Evolutionary conservation across 2,329 filamentous ascomycete genomes (phyloP).

Genomic region (Amphichorda felina): DNA sequence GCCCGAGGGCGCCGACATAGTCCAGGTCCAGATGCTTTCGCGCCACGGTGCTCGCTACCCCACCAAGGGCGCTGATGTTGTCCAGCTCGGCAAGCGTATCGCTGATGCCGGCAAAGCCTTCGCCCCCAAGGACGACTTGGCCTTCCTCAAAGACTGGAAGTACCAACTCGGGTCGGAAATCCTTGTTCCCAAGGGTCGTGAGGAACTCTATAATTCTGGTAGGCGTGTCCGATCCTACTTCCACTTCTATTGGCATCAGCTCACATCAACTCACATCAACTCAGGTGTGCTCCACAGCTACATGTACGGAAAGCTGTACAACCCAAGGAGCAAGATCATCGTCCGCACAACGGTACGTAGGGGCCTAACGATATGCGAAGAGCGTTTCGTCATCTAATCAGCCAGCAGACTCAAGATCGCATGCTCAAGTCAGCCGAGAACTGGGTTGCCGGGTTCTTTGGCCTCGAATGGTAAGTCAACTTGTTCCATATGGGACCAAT

Average conservation of each 20-base stretch:
- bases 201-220: constrained; percentile 59
- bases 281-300: constrained; percentile 58
- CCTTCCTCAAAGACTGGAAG: constrained; percentile 57
- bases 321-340: constrained; percentile 60
- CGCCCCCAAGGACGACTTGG: constrained; percentile 44
- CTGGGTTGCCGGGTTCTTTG: constrained; percentile 70
- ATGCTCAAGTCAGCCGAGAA: constrained; percentile 71
- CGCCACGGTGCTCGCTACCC: constrained; percentile 67
- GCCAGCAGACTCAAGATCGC: constrained; percentile 50
- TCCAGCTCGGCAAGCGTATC: constrained; percentile 43
- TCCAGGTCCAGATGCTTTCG: constrained; percentile 60
- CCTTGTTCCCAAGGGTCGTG: constrained; percentile 58
- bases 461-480: constrained; percentile 46
- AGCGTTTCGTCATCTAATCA: neutral
- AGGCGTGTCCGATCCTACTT: too few species aligned
- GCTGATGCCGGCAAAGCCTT: constrained; percentile 38
- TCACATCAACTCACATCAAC: neutral
- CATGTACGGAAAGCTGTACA: constrained; percentile 59
- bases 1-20: constrained; percentile 53
- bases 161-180: constrained; percentile 61
- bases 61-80: constrained; percentile 44
- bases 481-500: constrained; percentile 1
- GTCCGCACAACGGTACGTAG: constrained; percentile 50
- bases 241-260: too few species aligned
- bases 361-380: neutral